Conservation (phyloP, 1,284 basidiomycete genomes). For the Anthracocystis walkeri region DNA sequence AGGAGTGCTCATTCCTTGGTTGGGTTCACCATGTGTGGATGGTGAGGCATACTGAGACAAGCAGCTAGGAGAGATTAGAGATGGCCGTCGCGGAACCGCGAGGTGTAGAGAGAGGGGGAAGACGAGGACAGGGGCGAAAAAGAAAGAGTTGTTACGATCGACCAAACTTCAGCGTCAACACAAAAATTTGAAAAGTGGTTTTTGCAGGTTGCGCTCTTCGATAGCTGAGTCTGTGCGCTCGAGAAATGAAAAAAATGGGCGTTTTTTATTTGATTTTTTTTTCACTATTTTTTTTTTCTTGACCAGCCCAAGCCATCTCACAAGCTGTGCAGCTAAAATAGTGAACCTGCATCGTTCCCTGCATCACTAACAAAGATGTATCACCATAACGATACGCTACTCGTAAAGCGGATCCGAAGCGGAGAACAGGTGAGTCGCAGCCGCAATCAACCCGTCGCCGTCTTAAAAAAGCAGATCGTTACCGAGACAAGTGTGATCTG, state of each 20-base stretch:
- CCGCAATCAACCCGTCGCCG: background rate
- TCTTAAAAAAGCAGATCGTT: background rate
- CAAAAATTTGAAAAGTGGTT: background rate
- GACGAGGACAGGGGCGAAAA: background rate
- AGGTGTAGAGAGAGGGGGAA: background rate
- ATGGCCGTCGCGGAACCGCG: background rate
- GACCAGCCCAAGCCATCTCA: background rate
- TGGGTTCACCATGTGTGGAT: background rate
- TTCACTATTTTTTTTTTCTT: background rate
- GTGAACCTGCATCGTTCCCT: constrained; percentile 3
- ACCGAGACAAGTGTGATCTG: background rate
- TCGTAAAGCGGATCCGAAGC: background rate
- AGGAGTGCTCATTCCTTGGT: background rate
- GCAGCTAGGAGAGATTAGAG: too few species aligned
- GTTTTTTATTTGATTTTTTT: background rate
- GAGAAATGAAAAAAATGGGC: background rate
- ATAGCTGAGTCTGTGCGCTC: constrained; percentile 5
- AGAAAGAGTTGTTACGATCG: background rate
- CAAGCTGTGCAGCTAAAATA: background rate
- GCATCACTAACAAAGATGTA: background rate
- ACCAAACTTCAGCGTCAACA: background rate
- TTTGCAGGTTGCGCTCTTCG: constrained; percentile 1
- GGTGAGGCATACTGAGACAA: too few species aligned
- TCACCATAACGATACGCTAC: background rate
- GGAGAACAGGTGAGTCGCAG: background rate